phyloP scores from a whole-genome alignment of 257 asterid genomes.

The Rubia yunnanensis region DNA sequence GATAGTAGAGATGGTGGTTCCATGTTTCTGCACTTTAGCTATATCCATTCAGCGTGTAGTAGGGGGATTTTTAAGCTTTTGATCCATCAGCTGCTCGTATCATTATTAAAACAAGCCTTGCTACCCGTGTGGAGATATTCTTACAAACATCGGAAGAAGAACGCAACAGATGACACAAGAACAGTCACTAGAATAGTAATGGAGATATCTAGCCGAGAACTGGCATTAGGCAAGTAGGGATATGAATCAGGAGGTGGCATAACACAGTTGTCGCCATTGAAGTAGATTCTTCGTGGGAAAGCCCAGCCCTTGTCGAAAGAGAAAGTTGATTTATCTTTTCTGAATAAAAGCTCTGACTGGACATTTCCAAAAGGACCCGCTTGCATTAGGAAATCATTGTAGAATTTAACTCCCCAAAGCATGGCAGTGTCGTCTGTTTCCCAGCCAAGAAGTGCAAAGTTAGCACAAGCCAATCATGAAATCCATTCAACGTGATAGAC shows the following conservation, averaged over 20 bases:
- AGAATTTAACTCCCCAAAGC: slow-evolving; percentile 72
- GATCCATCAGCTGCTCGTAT: slow-evolving; percentile 3
- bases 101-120: background rate
- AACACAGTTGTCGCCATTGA: slow-evolving; percentile 85
- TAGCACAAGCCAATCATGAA: background rate
- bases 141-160: slow-evolving; percentile 37
- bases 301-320: slow-evolving; percentile 84
- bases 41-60: background rate
- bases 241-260: slow-evolving; percentile 85
- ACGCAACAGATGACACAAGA: slow-evolving; percentile 29
- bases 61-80: slow-evolving; percentile 1
- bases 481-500: too few species aligned
- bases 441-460: slow-evolving; percentile 8
- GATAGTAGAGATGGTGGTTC: background rate
- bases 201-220: slow-evolving; percentile 33
- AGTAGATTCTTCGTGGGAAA: slow-evolving; percentile 70
- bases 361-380: slow-evolving; percentile 77
- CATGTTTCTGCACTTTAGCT: background rate
- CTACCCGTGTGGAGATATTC: slow-evolving; percentile 9
- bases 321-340: slow-evolving; percentile 58
- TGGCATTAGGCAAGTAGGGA: slow-evolving; percentile 63
- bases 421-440: slow-evolving; percentile 78
- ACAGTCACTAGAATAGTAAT: slow-evolving; percentile 30
- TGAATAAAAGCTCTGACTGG: slow-evolving; percentile 80
- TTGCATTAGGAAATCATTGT: slow-evolving; percentile 61